A percentile compares a stretch with the other conserved stretches of the same genome.
Evolutionary conservation across 1,284 basidiomycete genomes (phyloP).

Genomic region (Boletus smithii): DNA sequence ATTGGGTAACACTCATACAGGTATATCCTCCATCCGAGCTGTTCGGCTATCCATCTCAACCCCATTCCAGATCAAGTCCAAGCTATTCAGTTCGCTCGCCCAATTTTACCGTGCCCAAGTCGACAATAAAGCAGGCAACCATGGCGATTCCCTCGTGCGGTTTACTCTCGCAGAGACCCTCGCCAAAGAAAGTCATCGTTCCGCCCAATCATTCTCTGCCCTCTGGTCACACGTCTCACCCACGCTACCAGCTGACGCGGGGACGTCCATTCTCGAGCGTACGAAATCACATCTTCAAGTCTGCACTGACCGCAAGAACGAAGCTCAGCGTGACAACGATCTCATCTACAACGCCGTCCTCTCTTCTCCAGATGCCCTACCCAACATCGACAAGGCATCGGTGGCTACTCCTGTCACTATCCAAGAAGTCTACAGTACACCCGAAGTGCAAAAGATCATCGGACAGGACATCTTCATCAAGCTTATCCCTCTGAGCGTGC

Average conservation of each 20-base stretch:
- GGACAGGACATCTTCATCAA: conserved; percentile 89
- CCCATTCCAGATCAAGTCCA: conserved; percentile 73
- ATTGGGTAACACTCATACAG: conserved; percentile 87
- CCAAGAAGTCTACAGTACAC: conserved; percentile 89
- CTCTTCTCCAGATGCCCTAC: conserved; percentile 77
- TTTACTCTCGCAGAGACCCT: conserved; percentile 75
- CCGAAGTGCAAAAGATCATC: conserved; percentile 94
- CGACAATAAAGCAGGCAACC: conserved; percentile 74
- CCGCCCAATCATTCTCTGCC: conserved; percentile 69
- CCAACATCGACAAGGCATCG: conserved; percentile 74
- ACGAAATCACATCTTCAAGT: conserved; percentile 81
- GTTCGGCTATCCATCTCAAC: conserved; percentile 1
- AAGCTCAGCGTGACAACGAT: conserved; percentile 90
- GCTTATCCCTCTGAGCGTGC: conserved; percentile 90
- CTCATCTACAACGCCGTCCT: conserved; percentile 97
- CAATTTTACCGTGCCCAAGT: conserved; percentile 86
- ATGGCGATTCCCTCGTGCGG: conserved; percentile 85
- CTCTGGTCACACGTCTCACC: conserved; percentile 74
- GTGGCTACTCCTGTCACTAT: conserved; percentile 84
- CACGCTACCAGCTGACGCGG: conserved; percentile 87
- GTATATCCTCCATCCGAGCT: conserved; percentile 38
- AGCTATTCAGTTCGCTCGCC: conserved; percentile 82
- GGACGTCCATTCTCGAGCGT: conserved; percentile 73
- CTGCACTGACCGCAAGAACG: conserved; percentile 71
- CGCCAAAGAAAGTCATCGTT: conserved; percentile 82